Evolutionary conservation across 2,329 filamentous ascomycete species (phyloP).

Genomic region (Venturia oleaginea): DNA sequence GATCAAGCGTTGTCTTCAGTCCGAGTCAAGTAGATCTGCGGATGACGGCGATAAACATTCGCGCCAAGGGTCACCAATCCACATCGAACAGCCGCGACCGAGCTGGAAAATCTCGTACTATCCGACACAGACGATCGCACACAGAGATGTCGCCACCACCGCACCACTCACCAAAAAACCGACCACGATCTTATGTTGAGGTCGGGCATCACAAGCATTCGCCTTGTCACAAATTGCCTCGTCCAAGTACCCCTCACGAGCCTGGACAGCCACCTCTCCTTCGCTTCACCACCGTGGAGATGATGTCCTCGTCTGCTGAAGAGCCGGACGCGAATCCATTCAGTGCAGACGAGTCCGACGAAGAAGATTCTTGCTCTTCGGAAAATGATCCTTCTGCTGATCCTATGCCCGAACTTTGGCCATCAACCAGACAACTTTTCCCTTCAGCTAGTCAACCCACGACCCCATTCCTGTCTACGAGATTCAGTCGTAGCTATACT

Average conservation of each 20-base stretch:
- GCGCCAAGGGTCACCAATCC: not conserved
- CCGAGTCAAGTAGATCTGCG: constrained; percentile 45
- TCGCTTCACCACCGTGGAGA: not conserved
- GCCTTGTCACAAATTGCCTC: not conserved
- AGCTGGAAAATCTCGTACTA: not conserved
- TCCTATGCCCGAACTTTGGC: constrained; percentile 15
- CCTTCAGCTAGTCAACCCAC: constrained; percentile 13
- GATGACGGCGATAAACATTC: constrained; percentile 16
- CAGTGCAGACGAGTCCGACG: not conserved
- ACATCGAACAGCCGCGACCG: constrained; percentile 3
- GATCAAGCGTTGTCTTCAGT: constrained; percentile 60
- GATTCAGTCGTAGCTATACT: not conserved
- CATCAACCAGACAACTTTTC: constrained; percentile 15
- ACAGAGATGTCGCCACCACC: not conserved
- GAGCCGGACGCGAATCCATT: not conserved
- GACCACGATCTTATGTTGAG: constrained; percentile 5
- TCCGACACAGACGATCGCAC: constrained; percentile 1
- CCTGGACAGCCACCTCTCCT: constrained; percentile 3
- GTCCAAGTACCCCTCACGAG: constrained; percentile 1
- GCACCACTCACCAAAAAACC: not conserved
- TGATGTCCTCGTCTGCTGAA: not conserved
- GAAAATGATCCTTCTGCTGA: not conserved
- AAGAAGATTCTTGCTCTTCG: constrained; percentile 12
- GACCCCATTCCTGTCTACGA: constrained; percentile 9
- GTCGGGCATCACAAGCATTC: constrained; percentile 1